These are phyloP conservation scores for Xenoacremonium recifei DNA, from an alignment of 2,329 filamentous ascomycete species.

Conservation along the genomic window DNA sequence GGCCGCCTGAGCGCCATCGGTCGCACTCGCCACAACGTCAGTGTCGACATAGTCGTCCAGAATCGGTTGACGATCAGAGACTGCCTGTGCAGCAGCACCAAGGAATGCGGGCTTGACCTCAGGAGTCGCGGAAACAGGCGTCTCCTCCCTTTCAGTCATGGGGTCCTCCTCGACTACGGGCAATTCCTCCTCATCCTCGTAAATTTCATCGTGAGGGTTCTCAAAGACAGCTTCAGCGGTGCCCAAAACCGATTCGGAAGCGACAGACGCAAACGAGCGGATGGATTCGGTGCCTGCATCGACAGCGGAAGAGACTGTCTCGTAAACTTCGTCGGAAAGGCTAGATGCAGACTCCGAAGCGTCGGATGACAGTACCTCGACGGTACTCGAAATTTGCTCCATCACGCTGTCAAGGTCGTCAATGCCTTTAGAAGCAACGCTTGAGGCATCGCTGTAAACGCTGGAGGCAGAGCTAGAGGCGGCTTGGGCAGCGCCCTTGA, in stretches of 20 bases:
- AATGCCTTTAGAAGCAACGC: conserved; percentile 10
- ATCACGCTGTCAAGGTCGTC: conserved; percentile 12
- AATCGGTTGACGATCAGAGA: conserved; percentile 47
- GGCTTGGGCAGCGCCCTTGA: conserved; percentile 14
- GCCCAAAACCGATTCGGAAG: conserved; percentile 24
- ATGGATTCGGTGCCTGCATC: conserved; percentile 6
- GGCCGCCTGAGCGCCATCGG: conserved; percentile 49
- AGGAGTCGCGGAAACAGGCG: conserved; percentile 24
- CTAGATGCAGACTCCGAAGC: conserved; percentile 21
- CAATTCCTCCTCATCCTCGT: conserved; percentile 24
- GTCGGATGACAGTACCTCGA: conserved; percentile 13
- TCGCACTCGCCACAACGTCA: conserved; percentile 35
- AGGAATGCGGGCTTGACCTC: conserved; percentile 47
- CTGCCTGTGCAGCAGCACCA: conserved; percentile 50
- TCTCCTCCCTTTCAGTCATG: conserved; percentile 21
- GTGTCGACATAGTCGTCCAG: conserved; percentile 46
- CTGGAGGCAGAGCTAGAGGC: conserved; percentile 11
- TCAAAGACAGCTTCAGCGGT: conserved; percentile 21
- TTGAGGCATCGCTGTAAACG: conserved; percentile 15
- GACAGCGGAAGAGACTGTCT: conserved; percentile 14
- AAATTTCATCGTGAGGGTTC: conserved; percentile 25
- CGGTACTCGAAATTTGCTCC: conserved; percentile 15
- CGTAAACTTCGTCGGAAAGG: conserved; percentile 18
- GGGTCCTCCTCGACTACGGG: conserved; percentile 25
- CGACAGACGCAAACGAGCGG: conserved; percentile 22